Conservation (phyloP, 129 eudicot species). For the Pseudognaphalium luteoalbum region DNA sequence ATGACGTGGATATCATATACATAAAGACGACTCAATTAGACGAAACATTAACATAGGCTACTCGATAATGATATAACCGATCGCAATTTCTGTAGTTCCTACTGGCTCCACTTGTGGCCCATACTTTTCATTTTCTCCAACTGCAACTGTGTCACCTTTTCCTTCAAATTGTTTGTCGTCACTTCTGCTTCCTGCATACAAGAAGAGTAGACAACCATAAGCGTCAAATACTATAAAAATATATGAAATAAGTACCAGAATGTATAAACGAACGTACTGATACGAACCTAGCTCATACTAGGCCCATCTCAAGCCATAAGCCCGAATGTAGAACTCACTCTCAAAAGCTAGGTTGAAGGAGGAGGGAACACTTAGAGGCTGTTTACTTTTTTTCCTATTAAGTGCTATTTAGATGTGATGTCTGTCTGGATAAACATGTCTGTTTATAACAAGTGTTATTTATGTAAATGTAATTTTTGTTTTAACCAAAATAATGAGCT, state of each 20-base stretch:
- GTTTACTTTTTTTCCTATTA: too few relatives aligned
- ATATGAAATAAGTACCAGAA: neutral
- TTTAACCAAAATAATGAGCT: too few relatives aligned
- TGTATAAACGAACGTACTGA: neutral
- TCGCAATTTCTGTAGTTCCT: neutral
- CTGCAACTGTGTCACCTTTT: conserved; percentile 44
- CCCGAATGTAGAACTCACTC: too few relatives aligned
- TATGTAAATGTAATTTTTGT: too few relatives aligned
- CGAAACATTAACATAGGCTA: neutral
- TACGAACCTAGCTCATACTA: too few relatives aligned
- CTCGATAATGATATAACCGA: neutral
- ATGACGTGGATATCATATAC: neutral
- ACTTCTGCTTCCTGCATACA: conserved; percentile 61
- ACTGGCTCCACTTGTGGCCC: conserved; percentile 28
- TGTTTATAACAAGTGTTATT: too few relatives aligned
- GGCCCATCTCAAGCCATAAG: too few relatives aligned
- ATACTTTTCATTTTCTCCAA: conserved; percentile 47
- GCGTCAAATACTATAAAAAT: neutral
- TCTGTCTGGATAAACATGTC: too few relatives aligned
- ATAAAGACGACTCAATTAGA: neutral
- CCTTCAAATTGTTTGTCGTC: conserved; percentile 50
- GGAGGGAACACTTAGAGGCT: too few relatives aligned
- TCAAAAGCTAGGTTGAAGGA: too few relatives aligned
- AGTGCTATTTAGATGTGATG: too few relatives aligned
- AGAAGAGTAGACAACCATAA: conserved; percentile 7